A percentile compares a stretch with the other conserved stretches of the same genome.
Evolutionary conservation across 2,329 filamentous ascomycete genomes (phyloP).

Genomic region (Ploettnerulaceae sp.): DNA sequence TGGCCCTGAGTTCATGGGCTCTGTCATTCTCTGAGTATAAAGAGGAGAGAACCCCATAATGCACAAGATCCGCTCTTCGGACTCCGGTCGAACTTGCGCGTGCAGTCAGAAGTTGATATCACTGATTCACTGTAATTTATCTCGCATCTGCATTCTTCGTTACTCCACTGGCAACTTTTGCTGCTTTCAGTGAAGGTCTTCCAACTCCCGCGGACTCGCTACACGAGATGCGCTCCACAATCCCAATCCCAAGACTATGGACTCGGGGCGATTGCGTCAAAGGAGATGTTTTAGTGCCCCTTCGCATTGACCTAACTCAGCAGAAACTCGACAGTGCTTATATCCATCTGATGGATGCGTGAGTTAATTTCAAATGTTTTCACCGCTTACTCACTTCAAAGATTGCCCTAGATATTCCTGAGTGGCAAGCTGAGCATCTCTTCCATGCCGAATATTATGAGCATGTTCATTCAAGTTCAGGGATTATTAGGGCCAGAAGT

Average conservation of each 20-base stretch:
- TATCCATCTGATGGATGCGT: constrained; percentile 24
- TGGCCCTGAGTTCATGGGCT: too few species aligned
- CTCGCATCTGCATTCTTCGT: background rate
- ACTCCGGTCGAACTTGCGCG: too few species aligned
- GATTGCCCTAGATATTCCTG: constrained; percentile 35
- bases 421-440: constrained; percentile 33
- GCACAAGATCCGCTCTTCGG: too few species aligned
- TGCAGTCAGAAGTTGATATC: too few species aligned
- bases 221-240: constrained; percentile 20
- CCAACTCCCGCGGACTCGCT: constrained; percentile 16
- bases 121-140: too few species aligned
- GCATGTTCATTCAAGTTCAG: constrained; percentile 32
- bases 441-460: constrained; percentile 35
- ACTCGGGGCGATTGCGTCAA: constrained; percentile 11
- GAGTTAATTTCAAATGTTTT: too few species aligned
- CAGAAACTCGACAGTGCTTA: constrained; percentile 20
- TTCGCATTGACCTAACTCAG: constrained; percentile 22
- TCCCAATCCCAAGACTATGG: constrained; percentile 15
- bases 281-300: constrained; percentile 19
- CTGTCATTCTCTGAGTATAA: background rate
- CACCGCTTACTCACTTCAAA: too few species aligned
- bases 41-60: background rate
- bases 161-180: background rate
- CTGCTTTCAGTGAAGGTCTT: constrained; percentile 8
- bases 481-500: constrained; percentile 32